phyloP scores from a whole-genome alignment of 176 grass and related monocot genomes.

The Urochloa ruziziensis region DNA sequence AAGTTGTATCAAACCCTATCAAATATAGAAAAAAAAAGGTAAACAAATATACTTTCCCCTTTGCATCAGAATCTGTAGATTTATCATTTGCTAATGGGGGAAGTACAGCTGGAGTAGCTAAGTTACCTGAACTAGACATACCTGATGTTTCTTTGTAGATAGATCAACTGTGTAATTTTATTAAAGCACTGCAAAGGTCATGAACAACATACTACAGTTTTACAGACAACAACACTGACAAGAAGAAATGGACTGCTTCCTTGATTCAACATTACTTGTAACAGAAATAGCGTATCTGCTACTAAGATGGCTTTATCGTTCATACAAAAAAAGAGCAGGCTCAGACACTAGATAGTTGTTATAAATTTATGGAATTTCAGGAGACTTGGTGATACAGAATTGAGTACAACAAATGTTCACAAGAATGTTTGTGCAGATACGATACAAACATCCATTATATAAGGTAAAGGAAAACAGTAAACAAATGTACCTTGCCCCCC shows the following conservation, averaged over 20 bases:
- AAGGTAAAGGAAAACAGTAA: constrained; percentile 25
- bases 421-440: constrained; percentile 21
- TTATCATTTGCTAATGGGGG: too few species aligned
- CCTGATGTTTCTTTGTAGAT: not conserved
- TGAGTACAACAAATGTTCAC: not conserved
- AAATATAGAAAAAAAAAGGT: too few species aligned
- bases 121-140: not conserved
- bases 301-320: not conserved
- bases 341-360: not conserved
- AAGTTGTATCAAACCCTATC: too few species aligned
- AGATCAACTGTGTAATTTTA: not conserved
- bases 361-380: not conserved
- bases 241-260: not conserved
- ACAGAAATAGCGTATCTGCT: not conserved
- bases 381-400: constrained; percentile 12
- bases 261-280: not conserved
- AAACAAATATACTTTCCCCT: too few species aligned
- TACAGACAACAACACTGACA: not conserved
- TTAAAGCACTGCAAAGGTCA: not conserved
- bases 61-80: too few species aligned
- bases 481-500: constrained; percentile 28
- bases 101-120: not conserved
- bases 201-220: not conserved
- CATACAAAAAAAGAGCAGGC: not conserved
- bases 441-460: constrained; percentile 12